A percentile compares a stretch with the other conserved stretches of the same genome.
Conservation (phyloP, 1,284 basidiomycete genomes). For the Leccinum colubrinum region DNA sequence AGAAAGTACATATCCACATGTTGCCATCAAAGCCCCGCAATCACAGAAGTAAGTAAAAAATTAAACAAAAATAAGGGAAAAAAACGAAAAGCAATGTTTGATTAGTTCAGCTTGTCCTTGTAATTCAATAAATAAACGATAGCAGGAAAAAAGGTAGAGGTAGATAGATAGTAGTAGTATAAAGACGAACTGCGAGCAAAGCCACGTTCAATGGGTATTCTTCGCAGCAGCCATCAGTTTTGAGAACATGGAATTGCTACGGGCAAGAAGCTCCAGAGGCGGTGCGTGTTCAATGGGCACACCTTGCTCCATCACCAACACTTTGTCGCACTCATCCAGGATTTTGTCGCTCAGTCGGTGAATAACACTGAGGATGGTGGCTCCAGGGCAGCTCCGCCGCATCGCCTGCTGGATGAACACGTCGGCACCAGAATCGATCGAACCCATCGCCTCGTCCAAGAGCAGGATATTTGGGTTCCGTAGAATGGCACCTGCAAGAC, state of each 20-base stretch:
- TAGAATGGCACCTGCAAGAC: conserved; percentile 42
- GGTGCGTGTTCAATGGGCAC: conserved; percentile 28
- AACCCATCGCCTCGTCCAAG: conserved; percentile 45
- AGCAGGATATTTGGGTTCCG: conserved; percentile 47
- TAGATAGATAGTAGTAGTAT: background rate
- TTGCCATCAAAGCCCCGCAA: background rate
- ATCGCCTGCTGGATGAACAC: conserved; percentile 33
- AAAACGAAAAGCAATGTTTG: background rate
- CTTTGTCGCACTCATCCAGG: conserved; percentile 30
- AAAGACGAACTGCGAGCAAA: background rate
- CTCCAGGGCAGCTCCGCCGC: conserved; percentile 28
- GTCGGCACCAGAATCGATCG: conserved; percentile 33
- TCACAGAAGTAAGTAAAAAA: background rate
- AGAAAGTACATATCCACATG: background rate
- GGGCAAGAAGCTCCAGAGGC: conserved; percentile 20
- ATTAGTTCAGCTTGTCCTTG: background rate
- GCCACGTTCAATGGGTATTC: conserved; percentile 9
- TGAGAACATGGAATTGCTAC: conserved; percentile 26
- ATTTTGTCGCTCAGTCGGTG: conserved; percentile 29
- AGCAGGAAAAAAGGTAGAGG: background rate
- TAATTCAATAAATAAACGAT: conserved; percentile 1
- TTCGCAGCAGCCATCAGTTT: conserved; percentile 29
- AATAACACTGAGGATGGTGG: conserved; percentile 31
- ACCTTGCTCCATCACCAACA: conserved; percentile 34
- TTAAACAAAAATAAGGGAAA: background rate